Evolutionary conservation across 2,329 filamentous ascomycete species (phyloP).

Genomic region (Nemania sp.): DNA sequence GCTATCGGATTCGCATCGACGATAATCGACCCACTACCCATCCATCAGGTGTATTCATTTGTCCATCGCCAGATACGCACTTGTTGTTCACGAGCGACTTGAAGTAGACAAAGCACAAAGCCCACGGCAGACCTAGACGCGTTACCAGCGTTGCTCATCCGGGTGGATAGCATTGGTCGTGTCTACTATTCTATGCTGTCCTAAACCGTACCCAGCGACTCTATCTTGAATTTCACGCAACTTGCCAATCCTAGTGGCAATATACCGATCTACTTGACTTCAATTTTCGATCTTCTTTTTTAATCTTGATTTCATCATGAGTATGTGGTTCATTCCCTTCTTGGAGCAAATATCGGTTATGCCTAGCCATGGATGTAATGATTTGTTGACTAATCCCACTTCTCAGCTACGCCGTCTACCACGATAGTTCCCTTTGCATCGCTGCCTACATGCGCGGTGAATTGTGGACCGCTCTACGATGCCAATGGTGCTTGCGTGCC

Average conservation of each 20-base stretch:
- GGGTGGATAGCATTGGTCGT: constrained; percentile 1
- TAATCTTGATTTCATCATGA: constrained; percentile 21
- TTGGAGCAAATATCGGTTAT: neutral
- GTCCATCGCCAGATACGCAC: constrained; percentile 1
- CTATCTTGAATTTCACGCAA: neutral
- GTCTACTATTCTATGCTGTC: neutral
- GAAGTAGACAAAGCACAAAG: neutral
- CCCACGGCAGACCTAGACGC: neutral
- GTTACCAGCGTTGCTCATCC: constrained; percentile 4
- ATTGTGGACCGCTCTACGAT: constrained; percentile 72
- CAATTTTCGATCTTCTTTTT: neutral
- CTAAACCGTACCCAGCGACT: neutral
- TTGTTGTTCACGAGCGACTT: neutral
- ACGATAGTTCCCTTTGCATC: constrained; percentile 68
- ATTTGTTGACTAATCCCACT: constrained; percentile 18
- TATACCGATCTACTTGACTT: constrained; percentile 3
- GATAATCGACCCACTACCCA: constrained; percentile 15
- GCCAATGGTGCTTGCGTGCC: constrained; percentile 80
- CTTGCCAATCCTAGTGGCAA: neutral
- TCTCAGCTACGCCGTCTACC: constrained; percentile 51
- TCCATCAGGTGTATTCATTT: neutral
- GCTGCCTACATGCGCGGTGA: constrained; percentile 72
- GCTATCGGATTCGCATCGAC: constrained; percentile 14
- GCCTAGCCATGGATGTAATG: neutral
- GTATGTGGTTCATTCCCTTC: constrained; percentile 20